Evolutionary conservation across 2,329 filamentous ascomycete species (phyloP).

Genomic region (Apiospora arundinis): DNA sequence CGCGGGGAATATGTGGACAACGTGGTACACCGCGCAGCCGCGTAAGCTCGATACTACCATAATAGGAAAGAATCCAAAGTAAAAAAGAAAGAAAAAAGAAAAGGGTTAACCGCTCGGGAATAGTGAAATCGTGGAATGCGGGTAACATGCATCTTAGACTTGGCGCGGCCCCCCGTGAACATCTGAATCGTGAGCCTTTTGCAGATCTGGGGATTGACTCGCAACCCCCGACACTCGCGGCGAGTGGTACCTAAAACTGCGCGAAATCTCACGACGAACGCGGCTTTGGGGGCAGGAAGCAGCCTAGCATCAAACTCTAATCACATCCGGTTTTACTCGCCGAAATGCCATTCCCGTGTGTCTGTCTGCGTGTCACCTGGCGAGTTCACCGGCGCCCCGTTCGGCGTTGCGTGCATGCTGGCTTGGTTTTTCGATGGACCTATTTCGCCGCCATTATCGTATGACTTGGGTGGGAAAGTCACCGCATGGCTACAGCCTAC

Average conservation of each 20-base stretch:
- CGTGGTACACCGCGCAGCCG: not conserved
- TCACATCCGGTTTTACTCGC: not conserved
- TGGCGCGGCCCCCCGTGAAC: not conserved
- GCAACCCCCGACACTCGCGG: not conserved
- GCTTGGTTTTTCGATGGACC: not conserved
- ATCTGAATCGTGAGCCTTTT: not conserved
- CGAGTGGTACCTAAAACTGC: slow-evolving; percentile 4
- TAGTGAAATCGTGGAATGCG: not conserved
- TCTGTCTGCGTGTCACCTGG: not conserved
- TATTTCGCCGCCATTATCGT: slow-evolving; percentile 12
- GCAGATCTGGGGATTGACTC: slow-evolving; percentile 16
- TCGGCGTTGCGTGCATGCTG: not conserved
- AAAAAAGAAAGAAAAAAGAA: not conserved
- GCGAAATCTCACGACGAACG: not conserved
- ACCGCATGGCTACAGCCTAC: no score
- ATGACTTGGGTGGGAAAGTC: not conserved
- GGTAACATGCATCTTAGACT: not conserved
- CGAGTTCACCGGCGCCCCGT: not conserved
- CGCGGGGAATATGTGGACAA: not conserved
- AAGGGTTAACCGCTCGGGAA: not conserved
- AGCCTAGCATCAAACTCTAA: not conserved
- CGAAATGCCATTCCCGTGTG: not conserved
- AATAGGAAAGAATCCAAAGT: not conserved
- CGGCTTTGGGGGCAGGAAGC: not conserved
- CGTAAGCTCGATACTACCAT: not conserved